Conservation (phyloP, 2,329 filamentous ascomycete genomes). For the Ramichloridium luteum region DNA sequence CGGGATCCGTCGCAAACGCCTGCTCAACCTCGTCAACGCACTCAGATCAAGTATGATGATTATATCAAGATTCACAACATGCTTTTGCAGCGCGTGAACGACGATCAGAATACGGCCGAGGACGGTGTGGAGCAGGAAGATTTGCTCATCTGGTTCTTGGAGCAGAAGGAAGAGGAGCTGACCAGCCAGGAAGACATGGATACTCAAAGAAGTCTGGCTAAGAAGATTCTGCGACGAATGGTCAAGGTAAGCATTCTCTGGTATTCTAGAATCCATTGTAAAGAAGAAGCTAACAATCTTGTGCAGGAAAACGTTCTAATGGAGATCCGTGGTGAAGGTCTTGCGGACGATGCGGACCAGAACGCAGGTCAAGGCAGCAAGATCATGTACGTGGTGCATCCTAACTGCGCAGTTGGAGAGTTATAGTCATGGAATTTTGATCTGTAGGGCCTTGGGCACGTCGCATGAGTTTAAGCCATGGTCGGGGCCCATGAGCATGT, state of each 20-base stretch:
- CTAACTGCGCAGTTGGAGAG: conserved; percentile 75
- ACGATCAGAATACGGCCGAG: conserved; percentile 62
- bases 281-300: background rate
- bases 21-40: conserved; percentile 44
- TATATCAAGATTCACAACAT: conserved; percentile 84
- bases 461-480: no score
- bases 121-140: conserved; percentile 79
- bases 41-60: conserved; percentile 89
- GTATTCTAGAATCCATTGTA: background rate
- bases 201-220: conserved; percentile 57
- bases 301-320: conserved; percentile 47
- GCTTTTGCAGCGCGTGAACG: conserved; percentile 69
- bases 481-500: no score
- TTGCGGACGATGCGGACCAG: conserved; percentile 65
- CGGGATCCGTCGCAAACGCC: conserved; percentile 29
- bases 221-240: conserved; percentile 88
- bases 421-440: no score
- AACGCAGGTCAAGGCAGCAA: conserved; percentile 35
- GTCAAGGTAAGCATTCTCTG: conserved; percentile 60
- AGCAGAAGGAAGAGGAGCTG: conserved; percentile 76
- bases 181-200: conserved; percentile 71
- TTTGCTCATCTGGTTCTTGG: conserved; percentile 78
- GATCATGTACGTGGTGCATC: conserved; percentile 79
- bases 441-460: no score
- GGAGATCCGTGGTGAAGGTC: conserved; percentile 65